Base-by-base conservation (phyloP, 2,329 filamentous ascomycete species). In the Didymella pinodella region DNA sequence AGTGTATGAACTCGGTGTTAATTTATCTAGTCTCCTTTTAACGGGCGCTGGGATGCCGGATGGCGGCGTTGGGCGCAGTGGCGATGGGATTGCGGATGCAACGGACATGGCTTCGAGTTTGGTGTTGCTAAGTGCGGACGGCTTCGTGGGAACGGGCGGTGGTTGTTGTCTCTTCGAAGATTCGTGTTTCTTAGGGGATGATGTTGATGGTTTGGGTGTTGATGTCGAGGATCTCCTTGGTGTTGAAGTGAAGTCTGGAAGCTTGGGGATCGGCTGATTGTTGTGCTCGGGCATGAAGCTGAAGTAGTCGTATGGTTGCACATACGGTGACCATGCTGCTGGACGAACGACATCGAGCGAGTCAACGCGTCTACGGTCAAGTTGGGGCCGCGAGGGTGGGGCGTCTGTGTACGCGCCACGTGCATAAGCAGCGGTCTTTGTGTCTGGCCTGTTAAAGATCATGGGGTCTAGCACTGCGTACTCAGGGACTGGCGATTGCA, bases 1-100 rank as follows among this genome's bases (percentile, higher is more conserved):
- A 1, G 79, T 81, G 54, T 80, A 79, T 36, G 71, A 74, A 8
- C 77, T 80, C 7, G 73, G 77, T 2, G 77, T 80, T 0, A 62
- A 52, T 48, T 76, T 76, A 41, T 78, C 75, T 8, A 71, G 59
- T 54, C 72, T 65, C 26, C 76, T 72, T 20, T 66, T 66, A 11
- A 67, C 47, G 7, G 59, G 61, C 4, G 55, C 31, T 16, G 40
- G 40, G 11, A 40, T 40, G 18, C 36, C 36, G 3, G 36, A 12
- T 11, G 36, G 36, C 11, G 36, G 36, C 20, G 36, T 41, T 22
- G 38, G 38, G 3, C n/a, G 18, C 20, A 41, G 20, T 7, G 59
- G 61, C 3, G 55, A 28, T n/a, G 41, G 41, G 22, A 44, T 44
- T 14, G 41, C 41, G 14, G 41, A 44, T 10, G 57, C 38, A 12